These are phyloP conservation scores for Fusarium chaquense DNA, from an alignment of 2,329 filamentous ascomycete genomes.

Conservation along the genomic window DNA sequence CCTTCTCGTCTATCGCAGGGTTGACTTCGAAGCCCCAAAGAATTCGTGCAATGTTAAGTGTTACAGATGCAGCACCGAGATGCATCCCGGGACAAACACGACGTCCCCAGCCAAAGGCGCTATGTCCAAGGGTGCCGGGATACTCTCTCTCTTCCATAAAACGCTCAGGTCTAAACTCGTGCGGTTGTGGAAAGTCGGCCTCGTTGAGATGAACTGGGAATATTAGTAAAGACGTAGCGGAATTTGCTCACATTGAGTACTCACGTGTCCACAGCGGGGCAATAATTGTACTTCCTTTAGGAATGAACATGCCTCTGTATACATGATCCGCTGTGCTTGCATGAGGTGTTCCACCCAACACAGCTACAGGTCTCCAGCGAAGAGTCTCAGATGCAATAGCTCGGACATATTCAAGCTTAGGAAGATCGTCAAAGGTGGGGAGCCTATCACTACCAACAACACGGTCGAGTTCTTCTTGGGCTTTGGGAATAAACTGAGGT, in stretches of 20 bases:
- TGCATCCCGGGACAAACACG: constrained; percentile 60
- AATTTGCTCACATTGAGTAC: constrained; percentile 9
- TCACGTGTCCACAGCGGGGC: constrained; percentile 59
- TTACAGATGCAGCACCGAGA: constrained; percentile 63
- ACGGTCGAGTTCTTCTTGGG: constrained; percentile 55
- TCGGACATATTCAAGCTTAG: constrained; percentile 51
- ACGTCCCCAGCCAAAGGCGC: constrained; percentile 58
- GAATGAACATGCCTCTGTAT: constrained; percentile 60
- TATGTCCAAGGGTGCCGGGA: constrained; percentile 54
- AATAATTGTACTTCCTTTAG: constrained; percentile 57
- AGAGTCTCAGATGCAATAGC: constrained; percentile 56
- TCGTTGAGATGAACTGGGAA: constrained; percentile 55
- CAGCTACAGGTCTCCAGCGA: constrained; percentile 57
- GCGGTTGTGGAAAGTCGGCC: constrained; percentile 56
- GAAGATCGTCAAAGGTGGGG: constrained; percentile 54
- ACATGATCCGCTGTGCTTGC: constrained; percentile 58
- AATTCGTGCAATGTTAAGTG: constrained; percentile 59
- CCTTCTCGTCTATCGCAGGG: constrained; percentile 48
- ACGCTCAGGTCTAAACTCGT: constrained; percentile 54
- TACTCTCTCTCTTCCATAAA: constrained; percentile 53
- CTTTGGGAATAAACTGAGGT: constrained; percentile 60
- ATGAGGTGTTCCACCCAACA: constrained; percentile 59
- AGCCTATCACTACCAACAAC: constrained; percentile 54
- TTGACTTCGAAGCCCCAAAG: constrained; percentile 66
- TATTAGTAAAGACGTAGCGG: not conserved